Evolutionary conservation across 2,329 filamentous ascomycete genomes (phyloP).

Genomic region (Pestalotiopsis sp.): DNA sequence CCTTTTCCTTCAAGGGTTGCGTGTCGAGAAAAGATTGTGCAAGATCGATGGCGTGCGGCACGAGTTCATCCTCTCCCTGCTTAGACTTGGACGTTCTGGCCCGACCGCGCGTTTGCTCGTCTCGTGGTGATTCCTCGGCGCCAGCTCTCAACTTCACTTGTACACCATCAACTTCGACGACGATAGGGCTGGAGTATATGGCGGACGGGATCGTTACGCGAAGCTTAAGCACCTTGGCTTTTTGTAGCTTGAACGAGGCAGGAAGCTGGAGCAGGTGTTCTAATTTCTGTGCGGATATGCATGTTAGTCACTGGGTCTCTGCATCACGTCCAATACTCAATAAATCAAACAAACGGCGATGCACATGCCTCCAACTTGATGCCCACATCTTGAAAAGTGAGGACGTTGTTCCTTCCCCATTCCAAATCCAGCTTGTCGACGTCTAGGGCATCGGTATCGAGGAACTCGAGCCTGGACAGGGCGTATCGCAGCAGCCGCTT

Average conservation of each 20-base stretch:
- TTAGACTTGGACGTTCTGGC: slow-evolving; percentile 29
- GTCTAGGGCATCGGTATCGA: slow-evolving; percentile 86
- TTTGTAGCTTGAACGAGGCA: slow-evolving; percentile 68
- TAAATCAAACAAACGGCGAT: not conserved
- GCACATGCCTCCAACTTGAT: slow-evolving; percentile 72
- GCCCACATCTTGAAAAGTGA: slow-evolving; percentile 87
- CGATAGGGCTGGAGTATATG: slow-evolving; percentile 82
- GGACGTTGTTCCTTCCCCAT: slow-evolving; percentile 77
- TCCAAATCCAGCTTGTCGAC: slow-evolving; percentile 84
- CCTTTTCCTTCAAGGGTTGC: slow-evolving; percentile 66
- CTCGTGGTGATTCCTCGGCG: slow-evolving; percentile 38
- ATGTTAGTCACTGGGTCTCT: slow-evolving; percentile 9
- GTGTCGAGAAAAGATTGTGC: slow-evolving; percentile 79
- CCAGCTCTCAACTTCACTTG: slow-evolving; percentile 67
- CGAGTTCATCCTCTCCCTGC: slow-evolving; percentile 34
- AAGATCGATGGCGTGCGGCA: slow-evolving; percentile 73
- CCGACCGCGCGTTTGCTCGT: slow-evolving; percentile 27
- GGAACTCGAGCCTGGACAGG: slow-evolving; percentile 78
- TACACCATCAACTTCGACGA: slow-evolving; percentile 80
- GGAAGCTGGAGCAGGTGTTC: slow-evolving; percentile 76
- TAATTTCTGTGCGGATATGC: slow-evolving; percentile 65
- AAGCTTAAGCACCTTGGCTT: slow-evolving; percentile 75
- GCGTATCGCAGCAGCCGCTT: slow-evolving; percentile 88
- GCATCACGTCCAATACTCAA: slow-evolving; percentile 12
- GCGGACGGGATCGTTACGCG: slow-evolving; percentile 86